phyloP scores from a whole-genome alignment of 2,329 filamentous ascomycete species.

The Stagonosporopsis chrysanthemi region DNA sequence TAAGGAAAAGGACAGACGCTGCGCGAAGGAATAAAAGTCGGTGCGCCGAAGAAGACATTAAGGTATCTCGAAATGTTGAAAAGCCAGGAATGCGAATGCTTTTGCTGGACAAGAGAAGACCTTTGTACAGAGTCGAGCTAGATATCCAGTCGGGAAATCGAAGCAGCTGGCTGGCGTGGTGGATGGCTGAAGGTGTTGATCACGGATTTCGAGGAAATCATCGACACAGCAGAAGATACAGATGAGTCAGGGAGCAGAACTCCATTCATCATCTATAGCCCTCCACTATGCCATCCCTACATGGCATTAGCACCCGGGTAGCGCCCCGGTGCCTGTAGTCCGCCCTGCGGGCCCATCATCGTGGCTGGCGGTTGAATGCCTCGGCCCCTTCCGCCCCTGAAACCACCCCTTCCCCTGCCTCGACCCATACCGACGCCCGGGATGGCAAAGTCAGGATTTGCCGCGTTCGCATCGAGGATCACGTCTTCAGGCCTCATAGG shows the following conservation, averaged over 20 bases:
- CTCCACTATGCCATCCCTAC: conserved; percentile 27
- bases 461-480: conserved; percentile 66
- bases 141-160: background rate
- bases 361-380: conserved; percentile 38
- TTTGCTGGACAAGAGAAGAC: conserved; percentile 2
- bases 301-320: conserved; percentile 46
- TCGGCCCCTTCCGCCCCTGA: conserved; percentile 44
- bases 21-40: conserved; percentile 1
- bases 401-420: conserved; percentile 44
- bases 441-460: conserved; percentile 86
- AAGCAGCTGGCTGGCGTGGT: background rate
- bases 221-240: background rate
- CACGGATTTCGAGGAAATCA: background rate
- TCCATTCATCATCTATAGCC: background rate
- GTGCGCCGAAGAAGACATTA: conserved; percentile 16
- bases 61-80: conserved; percentile 16
- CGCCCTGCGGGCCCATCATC: conserved; percentile 36
- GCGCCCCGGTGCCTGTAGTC: conserved; percentile 41
- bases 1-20: background rate
- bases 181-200: background rate
- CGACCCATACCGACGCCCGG: conserved; percentile 56
- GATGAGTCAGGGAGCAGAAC: background rate
- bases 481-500: conserved; percentile 69
- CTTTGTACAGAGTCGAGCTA: conserved; percentile 12
- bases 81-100: background rate